Conservation (phyloP, 805 yeast species). For the Candida dajiaensis region DNA sequence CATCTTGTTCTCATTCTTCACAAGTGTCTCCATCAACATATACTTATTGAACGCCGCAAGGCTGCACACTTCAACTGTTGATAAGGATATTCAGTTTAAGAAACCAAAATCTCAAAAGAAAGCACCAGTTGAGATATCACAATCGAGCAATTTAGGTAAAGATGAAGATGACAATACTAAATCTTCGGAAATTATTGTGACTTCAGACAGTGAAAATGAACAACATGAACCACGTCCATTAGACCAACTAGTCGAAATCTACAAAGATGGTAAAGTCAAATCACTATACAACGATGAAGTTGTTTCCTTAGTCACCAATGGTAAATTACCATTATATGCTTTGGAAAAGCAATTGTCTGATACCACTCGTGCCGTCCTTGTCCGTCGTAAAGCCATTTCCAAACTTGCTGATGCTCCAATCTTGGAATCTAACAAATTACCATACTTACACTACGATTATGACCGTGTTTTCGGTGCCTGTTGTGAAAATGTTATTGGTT, state of each 20-base stretch:
- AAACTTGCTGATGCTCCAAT: conserved; percentile 76
- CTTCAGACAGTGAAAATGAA: conserved; percentile 32
- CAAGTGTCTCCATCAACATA: conserved; percentile 75
- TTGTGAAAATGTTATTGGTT: conserved; percentile 98
- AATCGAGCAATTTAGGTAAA: conserved; percentile 16
- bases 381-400: conserved; percentile 92
- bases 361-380: conserved; percentile 85
- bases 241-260: conserved; percentile 55
- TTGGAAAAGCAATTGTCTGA: conserved; percentile 88
- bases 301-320: conserved; percentile 58
- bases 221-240: conserved; percentile 38
- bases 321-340: conserved; percentile 88
- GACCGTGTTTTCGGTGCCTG: conserved; percentile 98
- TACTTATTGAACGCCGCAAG: conserved; percentile 85
- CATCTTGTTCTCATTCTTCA: conserved; percentile 62
- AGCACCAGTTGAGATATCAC: conserved; percentile 27
- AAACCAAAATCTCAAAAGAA: conserved; percentile 30
- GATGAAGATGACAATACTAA: conserved; percentile 15
- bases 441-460: conserved; percentile 80
- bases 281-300: conserved; percentile 70
- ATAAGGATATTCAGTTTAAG: conserved; percentile 16
- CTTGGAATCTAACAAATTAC: conserved; percentile 64
- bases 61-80: conserved; percentile 41
- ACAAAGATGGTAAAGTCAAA: conserved; percentile 69
- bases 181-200: conserved; percentile 23